Evolutionary conservation across 352 stramenopile genomes (phyloP).

Genomic region (Pythium apleroticum): DNA sequence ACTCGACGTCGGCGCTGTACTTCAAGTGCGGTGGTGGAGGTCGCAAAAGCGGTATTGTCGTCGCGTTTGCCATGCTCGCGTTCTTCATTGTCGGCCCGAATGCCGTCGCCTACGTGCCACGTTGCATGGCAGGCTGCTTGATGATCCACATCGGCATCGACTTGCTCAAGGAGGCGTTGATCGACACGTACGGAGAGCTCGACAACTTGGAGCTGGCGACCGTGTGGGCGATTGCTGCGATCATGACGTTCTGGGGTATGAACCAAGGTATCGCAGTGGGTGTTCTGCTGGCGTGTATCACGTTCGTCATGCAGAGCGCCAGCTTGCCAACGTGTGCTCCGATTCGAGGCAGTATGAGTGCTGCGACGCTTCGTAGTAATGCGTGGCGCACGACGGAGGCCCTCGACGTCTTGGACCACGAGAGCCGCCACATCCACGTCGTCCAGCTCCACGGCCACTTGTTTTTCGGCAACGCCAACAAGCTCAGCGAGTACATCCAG

Average conservation of each 20-base stretch:
- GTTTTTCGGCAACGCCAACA: conserved; percentile 92
- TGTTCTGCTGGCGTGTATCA: conserved; percentile 84
- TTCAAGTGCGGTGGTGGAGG: conserved; percentile 86
- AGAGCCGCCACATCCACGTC: conserved; percentile 81
- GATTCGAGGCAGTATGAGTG: conserved; percentile 91
- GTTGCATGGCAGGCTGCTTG: conserved; percentile 91
- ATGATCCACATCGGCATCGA: conserved; percentile 92
- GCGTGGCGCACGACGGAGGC: conserved; percentile 72
- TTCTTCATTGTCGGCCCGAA: conserved; percentile 90
- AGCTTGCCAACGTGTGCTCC: conserved; percentile 80
- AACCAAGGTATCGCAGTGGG: conserved; percentile 88
- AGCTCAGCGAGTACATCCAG: conserved; percentile 87
- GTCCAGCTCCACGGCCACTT: conserved; percentile 77
- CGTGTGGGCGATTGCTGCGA: conserved; percentile 89
- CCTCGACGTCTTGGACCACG: conserved; percentile 72
- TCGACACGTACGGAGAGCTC: conserved; percentile 86
- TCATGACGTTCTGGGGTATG: conserved; percentile 94
- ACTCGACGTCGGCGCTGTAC: conserved; percentile 85
- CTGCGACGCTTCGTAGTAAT: conserved; percentile 86
- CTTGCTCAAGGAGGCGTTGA: conserved; percentile 87
- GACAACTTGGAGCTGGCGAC: conserved; percentile 89
- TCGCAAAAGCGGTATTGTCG: conserved; percentile 58
- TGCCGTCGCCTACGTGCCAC: conserved; percentile 85
- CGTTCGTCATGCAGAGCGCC: conserved; percentile 90
- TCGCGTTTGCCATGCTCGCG: conserved; percentile 67